Evolutionary conservation across 2,329 filamentous ascomycete genomes (phyloP), one percentile per base, ranked within the genome.

Genomic region (Cercospora sesami): DNA sequence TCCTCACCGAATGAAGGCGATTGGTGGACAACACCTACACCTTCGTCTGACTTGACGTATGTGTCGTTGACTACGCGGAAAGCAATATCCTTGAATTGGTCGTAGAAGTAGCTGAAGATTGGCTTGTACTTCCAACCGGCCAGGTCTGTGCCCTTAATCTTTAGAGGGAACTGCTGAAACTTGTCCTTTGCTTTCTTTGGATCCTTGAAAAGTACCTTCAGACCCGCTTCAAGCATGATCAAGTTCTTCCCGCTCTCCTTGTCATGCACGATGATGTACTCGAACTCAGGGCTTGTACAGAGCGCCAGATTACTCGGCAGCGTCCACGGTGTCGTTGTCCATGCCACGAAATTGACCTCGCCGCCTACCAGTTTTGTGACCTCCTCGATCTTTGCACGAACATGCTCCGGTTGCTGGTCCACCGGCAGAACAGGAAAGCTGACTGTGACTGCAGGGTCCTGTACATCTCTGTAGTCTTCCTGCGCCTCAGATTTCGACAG

Each of bases 101-200:
- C 91, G 74, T 91, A 91, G 79, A 95, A 94, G 81, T 97, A 97
- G 77, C 91, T 86, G 80, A 97, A 98, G 0, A 94, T 85, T 6
- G 94, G 94, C 79, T 93, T 85, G 77, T 97, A 98, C 78, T 89
- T 91, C 91, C 92, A 96, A 45, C 91, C 93, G 33, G 92, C 82
- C 89, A 97, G 93, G 58, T 93, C 90, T 72, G 89, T 91, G 60
- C 94, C 94, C 81, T 89, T 91, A 73, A 96, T 81, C 76, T 91
- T 94, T 57, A 74, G 65, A 71, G 91, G 86, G 14, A 96, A 78
- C 62, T 95, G 85, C 83, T 92, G 93, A 82, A 89, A 97, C 83
- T 93, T 94, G 82, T 89, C 96, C 78, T 97, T 96, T 60, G 93
- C 93, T 83, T 97, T 97, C 83, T 97, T 97, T 7, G 91, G 91